These are phyloP conservation scores for Coemansia sp. DNA, from an alignment of 192 early-diverging fungal genomes.

Conservation along the genomic window DNA sequence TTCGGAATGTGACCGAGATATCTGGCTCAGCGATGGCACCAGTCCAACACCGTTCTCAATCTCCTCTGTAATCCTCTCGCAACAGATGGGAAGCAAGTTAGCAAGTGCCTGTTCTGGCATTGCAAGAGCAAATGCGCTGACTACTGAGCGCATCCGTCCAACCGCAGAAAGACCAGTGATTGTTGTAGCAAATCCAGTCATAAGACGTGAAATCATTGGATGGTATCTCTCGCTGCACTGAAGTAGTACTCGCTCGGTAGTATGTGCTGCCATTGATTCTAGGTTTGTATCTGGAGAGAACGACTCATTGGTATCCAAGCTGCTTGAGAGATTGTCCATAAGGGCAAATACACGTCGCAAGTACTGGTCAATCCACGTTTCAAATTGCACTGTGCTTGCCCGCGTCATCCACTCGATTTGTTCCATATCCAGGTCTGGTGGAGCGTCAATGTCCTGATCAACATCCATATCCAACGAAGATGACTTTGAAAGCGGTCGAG, in stretches of 20 bases:
- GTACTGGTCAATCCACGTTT: slow-evolving; percentile 83
- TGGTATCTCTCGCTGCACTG: slow-evolving; percentile 51
- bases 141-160: slow-evolving; percentile 30
- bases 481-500: slow-evolving; percentile 18
- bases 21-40: slow-evolving; percentile 40
- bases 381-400: slow-evolving; percentile 78
- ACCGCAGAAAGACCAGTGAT: slow-evolving; percentile 49
- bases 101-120: slow-evolving; percentile 42
- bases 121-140: slow-evolving; percentile 34
- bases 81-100: slow-evolving; percentile 35
- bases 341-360: slow-evolving; percentile 74
- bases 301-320: slow-evolving; percentile 27
- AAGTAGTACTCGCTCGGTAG: slow-evolving; percentile 37
- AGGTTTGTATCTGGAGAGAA: slow-evolving; percentile 26
- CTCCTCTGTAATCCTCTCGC: slow-evolving; percentile 44
- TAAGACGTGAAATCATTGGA: slow-evolving; percentile 49
- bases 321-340: slow-evolving; percentile 56
- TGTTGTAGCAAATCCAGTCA: slow-evolving; percentile 43
- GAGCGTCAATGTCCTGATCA: slow-evolving; percentile 35
- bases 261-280: slow-evolving; percentile 25
- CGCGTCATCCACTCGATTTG: slow-evolving; percentile 69
- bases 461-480: slow-evolving; percentile 55
- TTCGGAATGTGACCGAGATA: slow-evolving; percentile 38
- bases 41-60: slow-evolving; percentile 43
- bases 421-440: slow-evolving; percentile 56